A percentile compares a stretch with the other conserved stretches of the same genome.
Conservation (phyloP, 2,329 filamentous ascomycete genomes). For the Elsinoe perseae region DNA sequence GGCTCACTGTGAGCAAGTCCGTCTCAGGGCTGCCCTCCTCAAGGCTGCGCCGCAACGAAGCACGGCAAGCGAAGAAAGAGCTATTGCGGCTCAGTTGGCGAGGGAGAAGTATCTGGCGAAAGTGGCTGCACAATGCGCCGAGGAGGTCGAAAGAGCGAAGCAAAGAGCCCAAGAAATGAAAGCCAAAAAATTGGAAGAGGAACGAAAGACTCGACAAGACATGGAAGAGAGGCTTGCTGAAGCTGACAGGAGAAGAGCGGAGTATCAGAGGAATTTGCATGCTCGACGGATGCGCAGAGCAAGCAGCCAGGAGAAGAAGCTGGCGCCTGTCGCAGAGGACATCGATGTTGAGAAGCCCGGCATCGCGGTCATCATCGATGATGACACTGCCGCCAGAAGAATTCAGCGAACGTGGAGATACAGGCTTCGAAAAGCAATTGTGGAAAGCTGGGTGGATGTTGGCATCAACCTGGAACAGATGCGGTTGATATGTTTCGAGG, state of each 20-base stretch:
- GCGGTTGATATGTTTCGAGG: constrained; percentile 62
- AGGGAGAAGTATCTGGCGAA: constrained; percentile 74
- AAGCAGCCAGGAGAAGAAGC: constrained; percentile 43
- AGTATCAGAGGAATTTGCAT: constrained; percentile 45
- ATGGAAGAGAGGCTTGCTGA: constrained; percentile 76
- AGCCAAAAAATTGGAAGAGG: constrained; percentile 68
- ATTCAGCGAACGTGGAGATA: constrained; percentile 67
- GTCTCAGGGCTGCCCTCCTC: constrained; percentile 63
- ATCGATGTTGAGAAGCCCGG: constrained; percentile 41
- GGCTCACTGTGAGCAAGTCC: constrained; percentile 75
- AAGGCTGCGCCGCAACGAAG: constrained; percentile 57
- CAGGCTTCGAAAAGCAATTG: constrained; percentile 48
- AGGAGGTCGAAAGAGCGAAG: constrained; percentile 76
- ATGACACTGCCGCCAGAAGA: constrained; percentile 55
- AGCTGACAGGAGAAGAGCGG: constrained; percentile 60
- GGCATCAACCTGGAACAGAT: constrained; percentile 64
- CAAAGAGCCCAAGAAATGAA: constrained; percentile 75
- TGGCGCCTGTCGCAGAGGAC: constrained; percentile 44
- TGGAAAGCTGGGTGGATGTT: constrained; percentile 59
- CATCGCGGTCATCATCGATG: constrained; percentile 37
- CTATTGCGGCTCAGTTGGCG: constrained; percentile 67
- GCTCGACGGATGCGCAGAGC: constrained; percentile 36
- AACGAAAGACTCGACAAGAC: constrained; percentile 59
- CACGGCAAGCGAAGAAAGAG: constrained; percentile 64
- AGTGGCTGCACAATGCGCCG: constrained; percentile 71